A percentile compares a stretch with the other conserved stretches of the same genome.
phyloP scores from a whole-genome alignment of 306 rosid species.

The Crotalaria pallida region DNA sequence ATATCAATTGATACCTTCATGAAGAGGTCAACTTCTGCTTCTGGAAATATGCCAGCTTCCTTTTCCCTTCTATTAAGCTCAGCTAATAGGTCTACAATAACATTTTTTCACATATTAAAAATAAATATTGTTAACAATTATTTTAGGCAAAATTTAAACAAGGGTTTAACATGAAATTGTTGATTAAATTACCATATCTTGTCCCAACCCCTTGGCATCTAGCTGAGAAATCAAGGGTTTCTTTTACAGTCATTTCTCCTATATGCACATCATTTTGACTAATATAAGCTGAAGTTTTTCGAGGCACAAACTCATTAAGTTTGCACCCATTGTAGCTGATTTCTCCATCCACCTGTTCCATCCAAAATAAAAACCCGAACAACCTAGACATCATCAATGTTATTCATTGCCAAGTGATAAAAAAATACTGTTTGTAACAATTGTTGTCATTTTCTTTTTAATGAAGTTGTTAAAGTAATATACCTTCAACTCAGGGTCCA shows the following conservation, averaged over 20 bases:
- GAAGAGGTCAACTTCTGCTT: constrained; percentile 90
- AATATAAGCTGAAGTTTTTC: constrained; percentile 89
- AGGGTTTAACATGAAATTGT: neutral
- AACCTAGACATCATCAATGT: neutral
- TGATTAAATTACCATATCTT: constrained; percentile 60
- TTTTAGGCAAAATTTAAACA: neutral
- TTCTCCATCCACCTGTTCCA: constrained; percentile 62
- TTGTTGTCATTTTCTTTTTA: neutral
- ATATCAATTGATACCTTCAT: constrained; percentile 75
- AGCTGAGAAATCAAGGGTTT: constrained; percentile 90
- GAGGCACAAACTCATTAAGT: constrained; percentile 70
- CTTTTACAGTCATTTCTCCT: constrained; percentile 92
- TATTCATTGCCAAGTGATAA: neutral
- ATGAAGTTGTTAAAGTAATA: neutral
- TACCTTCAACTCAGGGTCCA: constrained; percentile 64
- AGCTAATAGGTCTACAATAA: constrained; percentile 51
- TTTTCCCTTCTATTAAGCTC: constrained; percentile 85
- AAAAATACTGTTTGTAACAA: neutral
- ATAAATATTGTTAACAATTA: neutral
- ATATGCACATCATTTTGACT: constrained; percentile 89
- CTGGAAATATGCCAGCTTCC: constrained; percentile 74
- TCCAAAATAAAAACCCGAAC: neutral
- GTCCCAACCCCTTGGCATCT: constrained; percentile 92
- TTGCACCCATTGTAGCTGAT: constrained; percentile 63
- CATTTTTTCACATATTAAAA: neutral